These are phyloP conservation scores for Trametes cingulata DNA, from an alignment of 768 basidiomycete genomes.

Conservation along the genomic window DNA sequence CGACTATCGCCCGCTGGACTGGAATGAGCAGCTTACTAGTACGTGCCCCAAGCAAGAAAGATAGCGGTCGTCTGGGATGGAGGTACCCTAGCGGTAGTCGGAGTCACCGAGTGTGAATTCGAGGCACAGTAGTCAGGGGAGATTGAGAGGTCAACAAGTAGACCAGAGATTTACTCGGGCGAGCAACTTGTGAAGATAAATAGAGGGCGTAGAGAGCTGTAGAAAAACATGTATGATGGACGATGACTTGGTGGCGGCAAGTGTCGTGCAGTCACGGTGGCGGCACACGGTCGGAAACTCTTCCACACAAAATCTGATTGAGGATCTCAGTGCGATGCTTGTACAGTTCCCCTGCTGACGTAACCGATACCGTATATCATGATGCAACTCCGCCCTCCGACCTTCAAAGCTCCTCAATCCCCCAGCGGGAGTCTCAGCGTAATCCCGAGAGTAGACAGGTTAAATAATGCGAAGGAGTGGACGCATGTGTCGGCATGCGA, in stretches of 20 bases:
- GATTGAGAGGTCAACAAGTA: background rate
- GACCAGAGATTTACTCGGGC: slow-evolving; percentile 6
- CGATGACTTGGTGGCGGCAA: slow-evolving; percentile 1
- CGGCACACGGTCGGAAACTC: too few species aligned
- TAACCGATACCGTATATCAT: background rate
- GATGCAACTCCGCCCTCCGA: too few species aligned
- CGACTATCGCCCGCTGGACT: slow-evolving; percentile 5
- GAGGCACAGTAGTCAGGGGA: background rate
- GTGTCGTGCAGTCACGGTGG: background rate
- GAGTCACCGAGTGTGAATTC: background rate
- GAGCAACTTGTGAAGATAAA: slow-evolving; percentile 19
- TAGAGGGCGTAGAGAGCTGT: background rate
- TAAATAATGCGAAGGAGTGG: slow-evolving; percentile 9
- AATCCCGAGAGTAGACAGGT: too few species aligned
- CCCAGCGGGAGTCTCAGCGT: too few species aligned
- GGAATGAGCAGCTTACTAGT: background rate
- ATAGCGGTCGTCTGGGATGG: too few species aligned
- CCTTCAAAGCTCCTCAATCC: too few species aligned
- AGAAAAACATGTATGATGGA: slow-evolving; percentile 16
- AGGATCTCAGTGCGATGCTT: background rate
- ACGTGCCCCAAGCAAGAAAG: background rate
- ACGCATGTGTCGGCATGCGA: slow-evolving; percentile 4
- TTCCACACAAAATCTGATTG: slow-evolving; percentile 3
- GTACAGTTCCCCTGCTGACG: slow-evolving; percentile 9
- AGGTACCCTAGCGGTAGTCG: slow-evolving; percentile 2